phyloP scores from a whole-genome alignment of 305 asterid genomes.

The Fraxinus floribunda region DNA sequence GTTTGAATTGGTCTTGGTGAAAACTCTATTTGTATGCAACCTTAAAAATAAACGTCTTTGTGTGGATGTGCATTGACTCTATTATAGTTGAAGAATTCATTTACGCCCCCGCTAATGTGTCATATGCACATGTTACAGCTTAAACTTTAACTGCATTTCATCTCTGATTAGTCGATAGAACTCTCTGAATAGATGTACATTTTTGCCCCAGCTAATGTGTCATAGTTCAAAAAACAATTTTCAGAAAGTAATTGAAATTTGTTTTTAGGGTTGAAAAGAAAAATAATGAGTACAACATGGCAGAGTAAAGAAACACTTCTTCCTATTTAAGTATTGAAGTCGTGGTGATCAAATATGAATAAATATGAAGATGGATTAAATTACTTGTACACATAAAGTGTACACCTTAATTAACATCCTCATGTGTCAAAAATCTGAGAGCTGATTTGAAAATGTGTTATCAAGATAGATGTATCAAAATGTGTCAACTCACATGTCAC shows the following conservation, averaged over 20 bases:
- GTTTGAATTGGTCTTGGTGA: not conserved
- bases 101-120: not conserved
- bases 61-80: not conserved
- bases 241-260: not conserved
- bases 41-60: not conserved
- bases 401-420: too few species aligned
- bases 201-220: too few species aligned
- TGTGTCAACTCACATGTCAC: too few species aligned
- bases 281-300: not conserved
- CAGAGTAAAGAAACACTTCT: not conserved
- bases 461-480: too few species aligned
- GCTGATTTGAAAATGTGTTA: too few species aligned
- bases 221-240: not conserved
- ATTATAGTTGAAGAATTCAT: not conserved
- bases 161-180: not conserved
- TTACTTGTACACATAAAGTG: too few species aligned
- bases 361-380: too few species aligned
- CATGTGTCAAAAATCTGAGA: too few species aligned
- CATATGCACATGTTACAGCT: not conserved
- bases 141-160: not conserved
- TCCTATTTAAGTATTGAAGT: too few species aligned
- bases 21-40: not conserved
- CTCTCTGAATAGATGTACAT: not conserved
- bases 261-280: not conserved
- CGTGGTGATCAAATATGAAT: too few species aligned